These are phyloP conservation scores for Clarireedia paspali DNA, from an alignment of 2,329 filamentous ascomycete genomes.

Conservation along the genomic window DNA sequence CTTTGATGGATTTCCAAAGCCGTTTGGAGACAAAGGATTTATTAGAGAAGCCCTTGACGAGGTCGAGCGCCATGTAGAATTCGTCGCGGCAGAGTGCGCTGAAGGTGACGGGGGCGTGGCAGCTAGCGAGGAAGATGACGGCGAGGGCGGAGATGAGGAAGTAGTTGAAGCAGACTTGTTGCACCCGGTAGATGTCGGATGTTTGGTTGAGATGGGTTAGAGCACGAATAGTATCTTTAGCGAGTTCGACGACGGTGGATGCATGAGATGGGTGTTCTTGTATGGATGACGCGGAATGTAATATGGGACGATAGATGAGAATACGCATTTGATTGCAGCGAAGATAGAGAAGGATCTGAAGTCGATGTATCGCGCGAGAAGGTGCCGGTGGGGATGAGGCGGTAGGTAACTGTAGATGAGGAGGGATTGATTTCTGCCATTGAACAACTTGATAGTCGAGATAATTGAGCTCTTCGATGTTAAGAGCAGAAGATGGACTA, in stretches of 20 bases:
- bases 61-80: conserved; percentile 70
- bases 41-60: conserved; percentile 64
- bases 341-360: conserved; percentile 78
- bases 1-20: conserved; percentile 59
- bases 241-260: conserved; percentile 64
- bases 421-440: conserved; percentile 73
- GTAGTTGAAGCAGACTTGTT: conserved; percentile 74
- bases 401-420: conserved; percentile 47
- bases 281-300: conserved; percentile 80
- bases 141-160: conserved; percentile 41
- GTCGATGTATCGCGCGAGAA: conserved; percentile 48
- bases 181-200: conserved; percentile 60
- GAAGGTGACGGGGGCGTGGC: conserved; percentile 66
- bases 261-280: conserved; percentile 67
- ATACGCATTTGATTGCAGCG: conserved; percentile 87
- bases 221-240: conserved; percentile 69
- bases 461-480: conserved; percentile 66
- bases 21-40: conserved; percentile 66
- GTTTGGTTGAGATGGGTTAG: conserved; percentile 64
- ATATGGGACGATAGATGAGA: conserved; percentile 76
- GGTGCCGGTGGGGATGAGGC: conserved; percentile 36
- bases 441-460: conserved; percentile 78
- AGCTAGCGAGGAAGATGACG: conserved; percentile 65
- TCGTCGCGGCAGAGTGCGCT: conserved; percentile 62
- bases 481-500: conserved; percentile 13